These are phyloP conservation scores for Lactarius hengduanensis DNA, from an alignment of 768 basidiomycete species.

Conservation along the genomic window DNA sequence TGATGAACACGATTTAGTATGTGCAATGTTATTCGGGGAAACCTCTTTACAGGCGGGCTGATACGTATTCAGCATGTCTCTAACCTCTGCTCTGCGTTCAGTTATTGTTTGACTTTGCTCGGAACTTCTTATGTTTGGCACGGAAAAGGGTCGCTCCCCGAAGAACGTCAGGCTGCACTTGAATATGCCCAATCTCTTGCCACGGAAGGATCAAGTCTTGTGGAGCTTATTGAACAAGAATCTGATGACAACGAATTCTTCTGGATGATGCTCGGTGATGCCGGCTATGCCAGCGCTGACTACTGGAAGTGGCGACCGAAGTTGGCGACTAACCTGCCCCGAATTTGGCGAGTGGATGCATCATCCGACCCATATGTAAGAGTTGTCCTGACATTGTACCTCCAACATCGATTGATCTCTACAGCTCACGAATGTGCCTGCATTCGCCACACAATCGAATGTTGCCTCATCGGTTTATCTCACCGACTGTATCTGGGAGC, in stretches of 20 bases:
- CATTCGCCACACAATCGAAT: constrained; percentile 41
- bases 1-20: constrained; percentile 72
- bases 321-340: constrained; percentile 43
- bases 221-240: constrained; percentile 65
- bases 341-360: constrained; percentile 59
- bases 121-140: constrained; percentile 79
- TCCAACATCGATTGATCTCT: constrained; percentile 12
- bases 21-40: constrained; percentile 26
- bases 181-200: constrained; percentile 56
- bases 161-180: constrained; percentile 61
- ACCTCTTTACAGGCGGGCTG: constrained; percentile 10
- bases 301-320: constrained; percentile 75
- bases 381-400: not conserved
- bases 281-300: constrained; percentile 72
- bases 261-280: constrained; percentile 82
- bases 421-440: constrained; percentile 50
- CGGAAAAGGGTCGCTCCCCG: constrained; percentile 61
- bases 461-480: constrained; percentile 55
- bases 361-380: constrained; percentile 5
- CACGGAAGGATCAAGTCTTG: constrained; percentile 39
- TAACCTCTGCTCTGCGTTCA: constrained; percentile 82
- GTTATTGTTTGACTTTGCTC: constrained; percentile 72
- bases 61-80: constrained; percentile 45
- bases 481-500: constrained; percentile 76
- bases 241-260: constrained; percentile 76